A percentile compares a stretch with the other conserved stretches of the same genome.
These are phyloP conservation scores for Pyrenophora graminea DNA, from an alignment of 2,329 filamentous ascomycete genomes.

Conservation along the genomic window DNA sequence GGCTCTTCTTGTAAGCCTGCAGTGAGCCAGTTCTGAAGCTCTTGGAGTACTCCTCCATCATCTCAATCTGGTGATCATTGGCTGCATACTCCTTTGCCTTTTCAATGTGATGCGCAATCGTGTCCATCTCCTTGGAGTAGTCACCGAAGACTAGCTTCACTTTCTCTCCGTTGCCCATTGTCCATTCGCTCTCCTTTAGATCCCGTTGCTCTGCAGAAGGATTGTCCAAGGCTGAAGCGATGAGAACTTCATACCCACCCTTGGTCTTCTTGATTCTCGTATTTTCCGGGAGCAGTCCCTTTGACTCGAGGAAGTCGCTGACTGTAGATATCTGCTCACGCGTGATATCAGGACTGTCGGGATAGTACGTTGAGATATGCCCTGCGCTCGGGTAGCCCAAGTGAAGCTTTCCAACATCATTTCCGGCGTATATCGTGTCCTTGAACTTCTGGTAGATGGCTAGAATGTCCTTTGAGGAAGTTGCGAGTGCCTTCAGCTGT, in stretches of 20 bases:
- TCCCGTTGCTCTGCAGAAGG: conserved; percentile 49
- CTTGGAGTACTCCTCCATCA: conserved; percentile 55
- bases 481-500: conserved; percentile 52
- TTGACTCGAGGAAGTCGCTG: conserved; percentile 53
- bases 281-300: conserved; percentile 55
- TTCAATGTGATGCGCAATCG: conserved; percentile 51
- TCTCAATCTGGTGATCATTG: conserved; percentile 51
- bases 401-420: conserved; percentile 50
- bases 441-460: conserved; percentile 52
- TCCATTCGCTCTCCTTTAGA: conserved; percentile 52
- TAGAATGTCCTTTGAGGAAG: conserved; percentile 45
- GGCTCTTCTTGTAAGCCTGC: conserved; percentile 56
- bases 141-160: conserved; percentile 53
- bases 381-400: conserved; percentile 55
- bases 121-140: conserved; percentile 52
- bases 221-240: conserved; percentile 52
- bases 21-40: conserved; percentile 57
- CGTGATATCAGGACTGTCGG: conserved; percentile 54
- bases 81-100: conserved; percentile 54
- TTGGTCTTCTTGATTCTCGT: conserved; percentile 53
- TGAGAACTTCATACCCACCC: conserved; percentile 53
- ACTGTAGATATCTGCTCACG: conserved; percentile 53
- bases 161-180: conserved; percentile 53
- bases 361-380: conserved; percentile 57
- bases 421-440: conserved; percentile 51